Conservation (phyloP, 2,329 filamentous ascomycete genomes). For the Blastomyces emzantsi region DNA sequence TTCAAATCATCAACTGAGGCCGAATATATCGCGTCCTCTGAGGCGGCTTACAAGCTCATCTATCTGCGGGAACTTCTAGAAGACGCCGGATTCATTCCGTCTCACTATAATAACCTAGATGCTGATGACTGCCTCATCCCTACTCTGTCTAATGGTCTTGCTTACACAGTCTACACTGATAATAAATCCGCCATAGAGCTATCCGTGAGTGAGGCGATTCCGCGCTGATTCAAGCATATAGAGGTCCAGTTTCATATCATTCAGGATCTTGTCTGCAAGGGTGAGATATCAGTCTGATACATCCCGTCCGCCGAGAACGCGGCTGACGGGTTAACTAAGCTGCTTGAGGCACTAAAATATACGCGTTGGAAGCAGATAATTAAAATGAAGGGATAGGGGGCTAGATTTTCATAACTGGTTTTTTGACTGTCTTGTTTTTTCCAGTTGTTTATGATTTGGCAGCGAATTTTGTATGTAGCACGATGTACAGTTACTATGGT, state of each 20-base stretch:
- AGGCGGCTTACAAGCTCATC: neutral
- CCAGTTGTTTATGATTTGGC: neutral
- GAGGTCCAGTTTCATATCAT: neutral
- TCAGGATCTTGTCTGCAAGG: neutral
- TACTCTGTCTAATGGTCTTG: neutral
- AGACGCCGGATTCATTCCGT: neutral
- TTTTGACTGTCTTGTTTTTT: neutral
- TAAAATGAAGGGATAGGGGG: neutral
- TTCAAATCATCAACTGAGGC: neutral
- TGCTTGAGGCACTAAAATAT: neutral
- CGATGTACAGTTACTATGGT: too few relatives aligned
- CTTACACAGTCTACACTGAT: neutral
- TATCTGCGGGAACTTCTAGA: neutral
- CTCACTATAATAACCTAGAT: neutral
- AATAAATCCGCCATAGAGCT: neutral
- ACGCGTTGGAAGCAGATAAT: neutral
- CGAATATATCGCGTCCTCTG: neutral
- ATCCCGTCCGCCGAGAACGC: neutral
- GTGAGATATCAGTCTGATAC: neutral
- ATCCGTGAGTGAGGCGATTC: neutral
- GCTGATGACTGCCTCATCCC: neutral
- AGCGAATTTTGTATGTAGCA: too few relatives aligned
- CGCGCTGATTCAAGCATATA: neutral
- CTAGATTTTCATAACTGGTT: neutral
- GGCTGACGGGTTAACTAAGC: neutral